Conservation (phyloP, 441 rosid genomes). For the Populus hybrid region DNA sequence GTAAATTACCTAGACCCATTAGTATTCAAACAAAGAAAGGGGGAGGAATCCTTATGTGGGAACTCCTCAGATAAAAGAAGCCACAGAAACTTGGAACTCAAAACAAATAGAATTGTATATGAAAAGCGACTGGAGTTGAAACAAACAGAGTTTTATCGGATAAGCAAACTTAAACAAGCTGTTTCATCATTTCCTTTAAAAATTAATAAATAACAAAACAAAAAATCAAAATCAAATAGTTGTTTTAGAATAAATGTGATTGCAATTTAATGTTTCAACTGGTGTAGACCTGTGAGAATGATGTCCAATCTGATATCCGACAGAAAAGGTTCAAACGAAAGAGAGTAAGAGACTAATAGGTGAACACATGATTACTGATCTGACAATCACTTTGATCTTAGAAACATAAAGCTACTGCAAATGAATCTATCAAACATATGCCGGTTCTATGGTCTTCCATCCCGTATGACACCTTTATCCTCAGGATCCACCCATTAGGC, state of each 20-base stretch:
- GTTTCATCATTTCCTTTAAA: neutral
- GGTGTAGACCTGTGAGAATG: neutral
- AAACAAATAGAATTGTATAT: neutral
- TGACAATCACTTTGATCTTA: neutral
- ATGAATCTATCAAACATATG: neutral
- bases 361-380: neutral
- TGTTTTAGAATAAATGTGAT: neutral
- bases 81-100: neutral
- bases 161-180: neutral
- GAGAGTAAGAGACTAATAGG: neutral
- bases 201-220: neutral
- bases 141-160: neutral
- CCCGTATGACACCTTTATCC: neutral
- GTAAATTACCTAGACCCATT: neutral
- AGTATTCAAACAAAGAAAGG: neutral
- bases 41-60: neutral
- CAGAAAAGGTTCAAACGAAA: neutral
- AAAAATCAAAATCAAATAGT: neutral
- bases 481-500: neutral
- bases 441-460: neutral
- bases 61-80: neutral
- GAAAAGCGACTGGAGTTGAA: neutral
- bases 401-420: neutral
- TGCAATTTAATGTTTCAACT: neutral
- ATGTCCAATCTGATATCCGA: neutral